Evolutionary conservation across 495 filamentous ascomycete species (phyloP).

Genomic region (Coniosporium apollinis): DNA sequence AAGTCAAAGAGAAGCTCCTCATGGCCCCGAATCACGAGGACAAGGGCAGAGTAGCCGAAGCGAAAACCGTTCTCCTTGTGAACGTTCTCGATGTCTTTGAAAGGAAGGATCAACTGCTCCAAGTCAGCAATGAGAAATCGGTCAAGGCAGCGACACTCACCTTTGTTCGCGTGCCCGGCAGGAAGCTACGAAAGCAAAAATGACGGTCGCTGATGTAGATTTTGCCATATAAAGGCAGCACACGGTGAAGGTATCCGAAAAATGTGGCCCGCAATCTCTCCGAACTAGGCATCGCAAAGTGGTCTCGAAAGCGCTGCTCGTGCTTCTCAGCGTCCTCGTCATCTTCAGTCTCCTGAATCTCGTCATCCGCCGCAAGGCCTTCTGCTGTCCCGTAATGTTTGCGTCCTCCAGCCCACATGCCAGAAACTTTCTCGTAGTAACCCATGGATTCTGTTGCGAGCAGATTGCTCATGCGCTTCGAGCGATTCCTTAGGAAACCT

Average conservation of each 20-base stretch:
- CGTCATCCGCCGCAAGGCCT: constrained; percentile 45
- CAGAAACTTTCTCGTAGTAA: constrained; percentile 92
- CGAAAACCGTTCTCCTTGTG: constrained; percentile 92
- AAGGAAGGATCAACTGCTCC: constrained; percentile 52
- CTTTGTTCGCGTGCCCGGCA: constrained; percentile 84
- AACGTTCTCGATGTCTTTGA: constrained; percentile 86
- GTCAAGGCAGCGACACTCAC: constrained; percentile 7
- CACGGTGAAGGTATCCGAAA: constrained; percentile 72
- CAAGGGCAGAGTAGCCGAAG: constrained; percentile 80
- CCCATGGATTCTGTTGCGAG: constrained; percentile 90
- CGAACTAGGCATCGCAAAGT: constrained; percentile 72
- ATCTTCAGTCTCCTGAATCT: constrained; percentile 44
- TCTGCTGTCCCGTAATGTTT: constrained; percentile 72
- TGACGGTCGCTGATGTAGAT: constrained; percentile 84
- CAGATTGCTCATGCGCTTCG: constrained; percentile 67
- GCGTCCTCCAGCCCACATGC: constrained; percentile 87
- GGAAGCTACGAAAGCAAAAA: constrained; percentile 83
- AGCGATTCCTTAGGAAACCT: constrained; percentile 60
- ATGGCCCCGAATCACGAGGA: constrained; percentile 80
- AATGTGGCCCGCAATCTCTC: constrained; percentile 85
- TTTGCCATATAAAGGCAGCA: constrained; percentile 89
- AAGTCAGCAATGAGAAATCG: constrained; percentile 3
- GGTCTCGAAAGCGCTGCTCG: constrained; percentile 63
- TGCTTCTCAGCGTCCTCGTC: constrained; percentile 44
- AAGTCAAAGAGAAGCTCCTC: constrained; percentile 98